phyloP scores from a whole-genome alignment of 2,329 filamentous ascomycete genomes.

The Aspergillus chevalieri region DNA sequence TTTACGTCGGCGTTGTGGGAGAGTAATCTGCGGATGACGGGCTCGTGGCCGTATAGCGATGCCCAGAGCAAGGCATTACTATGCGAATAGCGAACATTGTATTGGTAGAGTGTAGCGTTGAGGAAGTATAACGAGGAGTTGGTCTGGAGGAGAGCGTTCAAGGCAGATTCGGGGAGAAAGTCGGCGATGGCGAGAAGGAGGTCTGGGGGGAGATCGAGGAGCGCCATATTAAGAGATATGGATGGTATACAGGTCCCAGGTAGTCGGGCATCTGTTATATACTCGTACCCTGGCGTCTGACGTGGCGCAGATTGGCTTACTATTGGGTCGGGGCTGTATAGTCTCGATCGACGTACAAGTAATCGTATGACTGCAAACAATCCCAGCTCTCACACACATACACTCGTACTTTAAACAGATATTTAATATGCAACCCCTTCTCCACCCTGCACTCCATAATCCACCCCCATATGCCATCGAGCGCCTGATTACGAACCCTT shows the following conservation, averaged over 20 bases:
- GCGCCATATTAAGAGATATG: background rate
- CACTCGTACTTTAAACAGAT: too few relatives aligned
- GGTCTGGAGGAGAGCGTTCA: constrained; percentile 12
- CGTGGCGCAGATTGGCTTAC: too few relatives aligned
- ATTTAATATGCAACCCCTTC: too few relatives aligned
- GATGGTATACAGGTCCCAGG: background rate
- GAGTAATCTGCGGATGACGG: constrained; percentile 9
- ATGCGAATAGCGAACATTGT: constrained; percentile 5
- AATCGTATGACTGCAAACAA: too few relatives aligned
- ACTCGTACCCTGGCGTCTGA: too few relatives aligned
- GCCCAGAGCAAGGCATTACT: constrained; percentile 17
- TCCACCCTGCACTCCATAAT: too few relatives aligned
- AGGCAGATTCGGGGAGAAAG: background rate
- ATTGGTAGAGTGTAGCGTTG: constrained; percentile 12
- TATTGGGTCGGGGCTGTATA: too few relatives aligned
- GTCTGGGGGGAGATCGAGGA: background rate
- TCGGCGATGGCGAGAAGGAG: background rate
- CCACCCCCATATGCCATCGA: too few relatives aligned
- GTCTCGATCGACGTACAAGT: too few relatives aligned
- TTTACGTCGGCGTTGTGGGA: constrained; percentile 12
- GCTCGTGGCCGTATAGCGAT: constrained; percentile 6
- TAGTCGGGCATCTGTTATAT: too few relatives aligned
- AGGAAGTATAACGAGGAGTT: constrained; percentile 11
- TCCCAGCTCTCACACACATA: too few relatives aligned
- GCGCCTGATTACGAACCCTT: too few relatives aligned